Evolutionary conservation across 2,329 filamentous ascomycete species (phyloP).

Genomic region (Fusarium penzigii): DNA sequence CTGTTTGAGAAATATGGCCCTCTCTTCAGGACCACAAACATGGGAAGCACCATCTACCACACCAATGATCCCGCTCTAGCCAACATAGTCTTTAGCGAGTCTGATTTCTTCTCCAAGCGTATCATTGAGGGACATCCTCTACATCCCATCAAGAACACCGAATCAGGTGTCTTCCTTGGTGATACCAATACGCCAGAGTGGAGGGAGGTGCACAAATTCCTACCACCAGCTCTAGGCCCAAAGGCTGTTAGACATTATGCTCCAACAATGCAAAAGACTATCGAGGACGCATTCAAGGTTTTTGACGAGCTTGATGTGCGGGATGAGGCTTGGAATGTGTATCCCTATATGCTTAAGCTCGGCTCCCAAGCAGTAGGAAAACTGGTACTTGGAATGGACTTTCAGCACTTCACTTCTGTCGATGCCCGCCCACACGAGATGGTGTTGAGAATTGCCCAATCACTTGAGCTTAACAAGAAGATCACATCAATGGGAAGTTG

Average conservation of each 20-base stretch:
- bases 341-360: constrained; percentile 52
- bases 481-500: constrained; percentile 54
- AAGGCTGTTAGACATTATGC: constrained; percentile 63
- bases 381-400: constrained; percentile 47
- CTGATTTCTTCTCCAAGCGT: constrained; percentile 54
- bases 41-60: constrained; percentile 50
- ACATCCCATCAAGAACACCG: constrained; percentile 41
- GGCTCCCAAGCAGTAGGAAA: constrained; percentile 47
- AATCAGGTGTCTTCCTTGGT: constrained; percentile 47
- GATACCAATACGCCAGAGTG: constrained; percentile 55
- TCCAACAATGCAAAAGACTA: constrained; percentile 57
- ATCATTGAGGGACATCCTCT: constrained; percentile 53
- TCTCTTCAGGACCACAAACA: constrained; percentile 52
- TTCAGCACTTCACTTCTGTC: constrained; percentile 43
- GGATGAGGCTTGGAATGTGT: constrained; percentile 49
- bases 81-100: constrained; percentile 48
- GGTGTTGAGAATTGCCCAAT: constrained; percentile 50
- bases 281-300: constrained; percentile 52
- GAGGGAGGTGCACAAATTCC: constrained; percentile 59
- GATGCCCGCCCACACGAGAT: constrained; percentile 54
- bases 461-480: constrained; percentile 60
- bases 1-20: constrained; percentile 55
- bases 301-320: constrained; percentile 53
- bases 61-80: constrained; percentile 53
- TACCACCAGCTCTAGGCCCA: constrained; percentile 58